Evolutionary conservation across 352 stramenopile species (phyloP), one percentile per base, ranked within the genome.

Genomic region (Pythium monospermum): DNA sequence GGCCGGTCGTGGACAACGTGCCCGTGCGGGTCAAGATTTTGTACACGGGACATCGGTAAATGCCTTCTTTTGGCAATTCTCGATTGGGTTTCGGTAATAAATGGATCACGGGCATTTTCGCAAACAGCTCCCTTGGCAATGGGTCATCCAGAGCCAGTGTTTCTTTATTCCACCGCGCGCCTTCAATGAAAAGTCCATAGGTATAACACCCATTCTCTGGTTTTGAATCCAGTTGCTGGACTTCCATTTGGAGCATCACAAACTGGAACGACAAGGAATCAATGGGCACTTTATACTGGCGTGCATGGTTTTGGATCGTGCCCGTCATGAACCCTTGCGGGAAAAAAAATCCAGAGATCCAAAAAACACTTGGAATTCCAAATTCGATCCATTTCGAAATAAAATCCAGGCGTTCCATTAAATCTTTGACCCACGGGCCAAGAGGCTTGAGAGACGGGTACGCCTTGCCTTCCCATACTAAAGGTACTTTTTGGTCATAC

Each of bases 1-100:
- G 95, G 35, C 95, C 95, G 0, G 95, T 98, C 15, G 95, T 98
- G 1, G 90, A 97, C 13, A 98, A 67, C 31, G 89, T 98, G 25
- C 94, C 94, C 45, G 85, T 68, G 22, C 87, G 73, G 21, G 76
- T 91, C 30, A 96, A 65, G 19, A 95, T 85, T 69, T 96, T 96
- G 61, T 96, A 96, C 18, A 96, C 75, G 3, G 87, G 87, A 42
- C 84, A 94, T 32, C 81, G 72, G 48, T 96, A 96, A 25, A 97
- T 78, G 25, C 78, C 78, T 18, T 69, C 61, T 3, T 63, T 59
- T 0, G 71, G 63, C 8, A 68, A 63, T 45, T 70, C 47, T 16
- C 85, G 68, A 54, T 95, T 47, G n/a, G 91, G 59, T 44, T 81
- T 55, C 0, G 87, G 87, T 7, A 68, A 36, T 26, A 96, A 66